Evolutionary conservation across 1,139 yeast genomes (phyloP).

Genomic region (Geotrichum candidum): DNA sequence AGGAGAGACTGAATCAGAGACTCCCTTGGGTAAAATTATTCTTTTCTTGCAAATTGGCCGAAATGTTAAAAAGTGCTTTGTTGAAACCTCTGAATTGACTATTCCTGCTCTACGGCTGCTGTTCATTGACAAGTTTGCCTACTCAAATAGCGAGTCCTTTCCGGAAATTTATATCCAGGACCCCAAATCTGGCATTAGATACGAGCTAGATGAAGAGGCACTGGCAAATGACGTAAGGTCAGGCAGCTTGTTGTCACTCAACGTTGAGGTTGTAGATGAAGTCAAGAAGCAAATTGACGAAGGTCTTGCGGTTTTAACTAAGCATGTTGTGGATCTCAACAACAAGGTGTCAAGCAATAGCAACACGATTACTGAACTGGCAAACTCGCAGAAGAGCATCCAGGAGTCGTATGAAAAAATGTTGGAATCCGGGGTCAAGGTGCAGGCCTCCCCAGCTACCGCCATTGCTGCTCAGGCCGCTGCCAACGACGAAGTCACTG

Average conservation of each 20-base stretch:
- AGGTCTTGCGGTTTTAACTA: conserved; percentile 29
- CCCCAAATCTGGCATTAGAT: conserved; percentile 51
- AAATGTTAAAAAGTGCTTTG: conserved; percentile 54
- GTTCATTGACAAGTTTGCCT: conserved; percentile 83
- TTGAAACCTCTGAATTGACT: conserved; percentile 46
- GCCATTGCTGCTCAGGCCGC: background rate
- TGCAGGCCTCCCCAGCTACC: background rate
- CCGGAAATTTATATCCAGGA: conserved; percentile 82
- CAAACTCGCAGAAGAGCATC: conserved; percentile 11
- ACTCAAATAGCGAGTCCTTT: conserved; percentile 52
- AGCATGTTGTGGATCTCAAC: conserved; percentile 35
- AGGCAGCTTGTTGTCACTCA: conserved; percentile 57
- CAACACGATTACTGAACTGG: conserved; percentile 26
- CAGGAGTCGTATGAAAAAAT: conserved; percentile 11
- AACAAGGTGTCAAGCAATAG: conserved; percentile 35
- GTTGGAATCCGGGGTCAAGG: background rate
- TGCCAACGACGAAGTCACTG: background rate
- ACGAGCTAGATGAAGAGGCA: conserved; percentile 71
- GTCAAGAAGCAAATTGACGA: conserved; percentile 33
- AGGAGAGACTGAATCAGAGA: conserved; percentile 4
- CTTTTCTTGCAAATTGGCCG: conserved; percentile 55
- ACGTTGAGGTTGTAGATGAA: conserved; percentile 38
- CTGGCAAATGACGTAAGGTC: conserved; percentile 49
- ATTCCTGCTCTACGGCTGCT: conserved; percentile 62
- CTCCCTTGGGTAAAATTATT: conserved; percentile 22